Percentiles rank a stretch among this genome's conserved stretches.
phyloP scores from a whole-genome alignment of 2,329 filamentous ascomycete species.

The Thielaviopsis euricoi region DNA sequence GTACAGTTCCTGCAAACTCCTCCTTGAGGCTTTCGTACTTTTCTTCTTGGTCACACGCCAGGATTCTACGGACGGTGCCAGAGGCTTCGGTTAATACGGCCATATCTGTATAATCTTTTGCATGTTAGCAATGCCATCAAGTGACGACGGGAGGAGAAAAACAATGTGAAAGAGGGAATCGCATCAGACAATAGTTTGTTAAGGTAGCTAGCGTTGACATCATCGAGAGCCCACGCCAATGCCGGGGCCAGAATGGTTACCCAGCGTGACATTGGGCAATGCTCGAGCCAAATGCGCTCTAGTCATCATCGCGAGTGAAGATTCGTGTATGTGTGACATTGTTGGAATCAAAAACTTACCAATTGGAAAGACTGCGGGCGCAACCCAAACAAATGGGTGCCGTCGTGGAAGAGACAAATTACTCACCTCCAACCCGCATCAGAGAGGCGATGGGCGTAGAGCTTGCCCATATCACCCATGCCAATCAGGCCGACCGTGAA shows the following conservation, averaged over 20 bases:
- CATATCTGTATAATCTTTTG: background rate
- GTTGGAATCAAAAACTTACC: constrained; percentile 22
- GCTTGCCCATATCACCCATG: constrained; percentile 98
- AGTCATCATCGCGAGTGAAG: constrained; percentile 68
- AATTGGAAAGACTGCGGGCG: constrained; percentile 15
- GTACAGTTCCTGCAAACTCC: constrained; percentile 80
- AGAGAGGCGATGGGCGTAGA: constrained; percentile 84
- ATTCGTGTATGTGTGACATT: constrained; percentile 8
- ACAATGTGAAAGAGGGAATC: background rate
- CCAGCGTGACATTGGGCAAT: constrained; percentile 49
- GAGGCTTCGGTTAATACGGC: constrained; percentile 4
- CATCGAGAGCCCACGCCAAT: constrained; percentile 60
- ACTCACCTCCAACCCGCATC: constrained; percentile 86
- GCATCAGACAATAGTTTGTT: constrained; percentile 62
- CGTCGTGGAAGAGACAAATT: constrained; percentile 7
- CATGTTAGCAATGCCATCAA: constrained; percentile 6
- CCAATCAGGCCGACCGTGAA: constrained; percentile 88
- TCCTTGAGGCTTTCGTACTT: constrained; percentile 65
- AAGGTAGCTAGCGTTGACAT: constrained; percentile 99
- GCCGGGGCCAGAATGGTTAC: constrained; percentile 60
- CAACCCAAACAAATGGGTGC: background rate
- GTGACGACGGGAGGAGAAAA: background rate
- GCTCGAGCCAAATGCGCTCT: constrained; percentile 99
- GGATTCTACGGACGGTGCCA: constrained; percentile 44
- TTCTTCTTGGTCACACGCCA: constrained; percentile 85